Conservation (phyloP, 2,329 filamentous ascomycete species). For the Trichoderma koningii region DNA sequence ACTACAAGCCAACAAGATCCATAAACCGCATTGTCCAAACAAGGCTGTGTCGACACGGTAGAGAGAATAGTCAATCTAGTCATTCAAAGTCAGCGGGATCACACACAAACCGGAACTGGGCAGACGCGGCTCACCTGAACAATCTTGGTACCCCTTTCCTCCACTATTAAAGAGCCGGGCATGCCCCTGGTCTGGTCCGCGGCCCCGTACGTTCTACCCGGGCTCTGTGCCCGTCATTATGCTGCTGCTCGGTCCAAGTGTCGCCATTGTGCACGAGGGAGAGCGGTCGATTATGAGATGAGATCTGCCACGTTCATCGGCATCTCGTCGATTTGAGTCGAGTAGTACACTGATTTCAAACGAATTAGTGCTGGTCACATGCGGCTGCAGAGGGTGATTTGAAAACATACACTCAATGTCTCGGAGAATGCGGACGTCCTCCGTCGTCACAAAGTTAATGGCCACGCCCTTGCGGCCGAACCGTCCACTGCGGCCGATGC, state of each 20-base stretch:
- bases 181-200: conserved; percentile 18
- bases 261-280: neutral
- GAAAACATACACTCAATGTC: conserved; percentile 84
- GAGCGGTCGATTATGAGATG: conserved; percentile 46
- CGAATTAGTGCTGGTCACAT: neutral
- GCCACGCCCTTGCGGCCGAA: conserved; percentile 98
- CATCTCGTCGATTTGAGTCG: conserved; percentile 97
- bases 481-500: conserved; percentile 91
- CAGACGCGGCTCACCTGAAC: conserved; percentile 27
- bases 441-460: conserved; percentile 98
- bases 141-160: conserved; percentile 29
- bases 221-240: conserved; percentile 4
- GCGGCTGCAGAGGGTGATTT: too few species aligned
- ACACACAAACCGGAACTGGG: neutral
- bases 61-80: conserved; percentile 14
- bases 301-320: conserved; percentile 85
- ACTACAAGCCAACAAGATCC: neutral
- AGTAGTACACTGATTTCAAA: conserved; percentile 73
- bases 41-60: neutral
- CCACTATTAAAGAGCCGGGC: conserved; percentile 25
- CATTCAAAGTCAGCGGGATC: conserved; percentile 11
- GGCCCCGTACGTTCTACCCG: conserved; percentile 8
- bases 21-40: conserved; percentile 6
- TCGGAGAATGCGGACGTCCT: conserved; percentile 94
- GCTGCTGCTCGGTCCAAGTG: neutral